Evolutionary conservation across 2,329 filamentous ascomycete genomes (phyloP).

Genomic region (Sclerotinia borealis): DNA sequence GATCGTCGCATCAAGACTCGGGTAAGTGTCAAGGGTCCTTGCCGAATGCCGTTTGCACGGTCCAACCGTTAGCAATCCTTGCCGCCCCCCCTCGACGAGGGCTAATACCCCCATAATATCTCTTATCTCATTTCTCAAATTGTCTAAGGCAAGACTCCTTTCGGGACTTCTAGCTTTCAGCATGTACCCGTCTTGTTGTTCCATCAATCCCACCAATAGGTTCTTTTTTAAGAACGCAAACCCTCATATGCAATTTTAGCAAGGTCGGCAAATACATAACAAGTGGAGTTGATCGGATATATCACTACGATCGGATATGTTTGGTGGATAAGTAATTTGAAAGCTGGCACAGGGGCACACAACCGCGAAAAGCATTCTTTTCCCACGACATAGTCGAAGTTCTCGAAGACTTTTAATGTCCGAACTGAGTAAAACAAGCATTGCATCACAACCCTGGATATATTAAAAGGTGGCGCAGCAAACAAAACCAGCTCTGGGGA

Average conservation of each 20-base stretch:
- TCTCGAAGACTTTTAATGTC: constrained; percentile 12
- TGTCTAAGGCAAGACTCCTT: background rate
- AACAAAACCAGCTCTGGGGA: background rate
- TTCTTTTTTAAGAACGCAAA: background rate
- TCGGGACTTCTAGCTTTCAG: background rate
- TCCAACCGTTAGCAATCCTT: constrained; percentile 11
- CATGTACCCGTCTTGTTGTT: background rate
- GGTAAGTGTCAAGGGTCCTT: constrained; percentile 10
- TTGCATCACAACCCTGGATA: constrained; percentile 5
- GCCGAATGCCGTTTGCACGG: constrained; percentile 9
- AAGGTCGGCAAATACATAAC: background rate
- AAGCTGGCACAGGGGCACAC: background rate
- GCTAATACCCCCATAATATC: background rate
- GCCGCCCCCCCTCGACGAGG: background rate
- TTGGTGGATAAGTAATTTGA: background rate
- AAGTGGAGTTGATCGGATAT: background rate
- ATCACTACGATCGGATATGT: background rate
- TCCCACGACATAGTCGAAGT: background rate
- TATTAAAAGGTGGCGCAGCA: constrained; percentile 3
- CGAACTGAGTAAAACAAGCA: constrained; percentile 5
- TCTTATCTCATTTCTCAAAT: background rate
- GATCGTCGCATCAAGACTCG: constrained; percentile 11
- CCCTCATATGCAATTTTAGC: background rate
- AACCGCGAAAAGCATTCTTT: background rate
- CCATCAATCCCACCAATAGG: background rate